phyloP scores from a whole-genome alignment of 202 grass and related monocot species.

The Digitaria exilis region DNA sequence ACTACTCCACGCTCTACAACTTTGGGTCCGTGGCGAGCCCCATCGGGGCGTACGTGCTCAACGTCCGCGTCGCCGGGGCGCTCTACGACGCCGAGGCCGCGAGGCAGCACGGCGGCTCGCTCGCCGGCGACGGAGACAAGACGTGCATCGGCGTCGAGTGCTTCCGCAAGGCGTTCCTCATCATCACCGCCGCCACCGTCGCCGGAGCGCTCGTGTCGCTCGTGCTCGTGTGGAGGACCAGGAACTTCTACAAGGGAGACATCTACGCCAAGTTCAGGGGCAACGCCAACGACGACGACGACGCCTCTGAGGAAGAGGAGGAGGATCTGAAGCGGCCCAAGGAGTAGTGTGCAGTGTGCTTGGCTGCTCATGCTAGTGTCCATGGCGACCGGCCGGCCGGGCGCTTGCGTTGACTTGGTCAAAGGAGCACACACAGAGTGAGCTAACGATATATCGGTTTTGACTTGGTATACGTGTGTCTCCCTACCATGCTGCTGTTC shows the following conservation, averaged over 20 bases:
- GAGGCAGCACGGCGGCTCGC: conserved; percentile 48
- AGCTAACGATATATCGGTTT: background rate
- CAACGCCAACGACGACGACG: background rate
- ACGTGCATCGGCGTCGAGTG: conserved; percentile 79
- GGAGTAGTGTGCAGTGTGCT: too few relatives aligned
- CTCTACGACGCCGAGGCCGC: conserved; percentile 80
- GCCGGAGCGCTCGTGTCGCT: conserved; percentile 69
- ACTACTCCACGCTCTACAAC: conserved; percentile 99
- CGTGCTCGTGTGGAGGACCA: conserved; percentile 82
- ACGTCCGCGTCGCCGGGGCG: conserved; percentile 68
- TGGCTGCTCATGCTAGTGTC: background rate
- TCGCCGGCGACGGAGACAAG: conserved; percentile 43
- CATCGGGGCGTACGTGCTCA: conserved; percentile 84
- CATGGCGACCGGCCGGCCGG: background rate
- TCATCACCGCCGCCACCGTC: conserved; percentile 71
- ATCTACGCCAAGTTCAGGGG: conserved; percentile 86
- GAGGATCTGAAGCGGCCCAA: background rate
- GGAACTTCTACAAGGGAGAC: conserved; percentile 75
- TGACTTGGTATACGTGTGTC: background rate
- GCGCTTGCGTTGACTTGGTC: background rate
- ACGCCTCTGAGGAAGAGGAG: background rate
- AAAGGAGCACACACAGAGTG: background rate
- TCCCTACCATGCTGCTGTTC: background rate
- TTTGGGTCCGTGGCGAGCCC: conserved; percentile 88
- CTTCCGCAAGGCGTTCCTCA: conserved; percentile 77